Conservation (phyloP, 2,329 filamentous ascomycete genomes). For the Byssoonygena ceratinophila region DNA sequence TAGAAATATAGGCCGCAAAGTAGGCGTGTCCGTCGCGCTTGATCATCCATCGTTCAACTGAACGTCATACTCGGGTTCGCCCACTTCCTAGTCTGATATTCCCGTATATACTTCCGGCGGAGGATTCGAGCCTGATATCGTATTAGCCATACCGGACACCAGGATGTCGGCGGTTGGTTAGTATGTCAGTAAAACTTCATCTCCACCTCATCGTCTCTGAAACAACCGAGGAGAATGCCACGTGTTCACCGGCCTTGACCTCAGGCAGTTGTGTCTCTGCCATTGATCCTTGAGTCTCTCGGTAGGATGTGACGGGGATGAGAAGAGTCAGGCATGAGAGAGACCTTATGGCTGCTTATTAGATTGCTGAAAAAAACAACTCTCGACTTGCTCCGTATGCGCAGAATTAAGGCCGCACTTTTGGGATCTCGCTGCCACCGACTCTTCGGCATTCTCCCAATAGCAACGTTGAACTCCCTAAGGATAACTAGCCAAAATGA, state of each 20-base stretch:
- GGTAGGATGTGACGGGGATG: neutral
- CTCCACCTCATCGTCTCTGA: neutral
- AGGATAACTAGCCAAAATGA: neutral
- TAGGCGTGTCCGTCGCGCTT: too few species aligned
- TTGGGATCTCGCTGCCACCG: neutral
- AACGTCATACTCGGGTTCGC: too few species aligned
- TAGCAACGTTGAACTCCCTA: neutral
- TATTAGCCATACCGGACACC: neutral
- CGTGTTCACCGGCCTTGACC: neutral
- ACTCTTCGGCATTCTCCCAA: neutral
- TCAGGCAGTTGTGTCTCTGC: neutral
- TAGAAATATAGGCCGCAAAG: too few species aligned
- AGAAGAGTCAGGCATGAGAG: neutral
- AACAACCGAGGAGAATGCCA: conserved; percentile 5
- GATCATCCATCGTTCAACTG: too few species aligned
- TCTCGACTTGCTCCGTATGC: too few species aligned
- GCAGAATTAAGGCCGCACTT: neutral
- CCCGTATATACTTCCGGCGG: neutral
- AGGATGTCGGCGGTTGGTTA: neutral
- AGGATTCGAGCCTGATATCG: neutral
- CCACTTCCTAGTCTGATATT: neutral
- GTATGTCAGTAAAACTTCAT: neutral
- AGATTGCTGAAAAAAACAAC: neutral
- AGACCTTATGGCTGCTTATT: neutral
- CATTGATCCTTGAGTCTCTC: neutral